Evolutionary conservation across 2,329 filamentous ascomycete species (phyloP).

Genomic region (Diaporthe nobilis): DNA sequence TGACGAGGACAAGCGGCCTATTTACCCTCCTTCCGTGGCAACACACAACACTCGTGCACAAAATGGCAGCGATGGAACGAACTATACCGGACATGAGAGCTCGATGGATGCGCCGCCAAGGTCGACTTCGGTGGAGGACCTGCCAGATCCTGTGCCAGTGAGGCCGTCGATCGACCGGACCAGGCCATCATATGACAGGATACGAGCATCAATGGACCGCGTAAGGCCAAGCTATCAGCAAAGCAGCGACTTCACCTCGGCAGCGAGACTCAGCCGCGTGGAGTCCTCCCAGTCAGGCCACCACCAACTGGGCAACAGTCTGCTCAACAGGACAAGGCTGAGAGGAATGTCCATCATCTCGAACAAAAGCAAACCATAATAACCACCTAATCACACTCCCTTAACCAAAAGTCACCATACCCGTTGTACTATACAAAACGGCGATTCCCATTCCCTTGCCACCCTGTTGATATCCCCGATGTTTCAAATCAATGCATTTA

Average conservation of each 20-base stretch:
- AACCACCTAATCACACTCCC: constrained; percentile 23
- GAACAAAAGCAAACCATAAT: constrained; percentile 46
- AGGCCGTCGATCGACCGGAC: constrained; percentile 76
- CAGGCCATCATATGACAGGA: constrained; percentile 88
- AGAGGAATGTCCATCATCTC: constrained; percentile 49
- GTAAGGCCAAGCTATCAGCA: constrained; percentile 87
- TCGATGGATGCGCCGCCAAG: constrained; percentile 67
- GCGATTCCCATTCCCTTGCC: constrained; percentile 25
- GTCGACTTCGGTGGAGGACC: constrained; percentile 40
- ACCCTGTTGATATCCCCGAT: constrained; percentile 40
- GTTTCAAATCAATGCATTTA: constrained; percentile 39
- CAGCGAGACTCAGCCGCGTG: constrained; percentile 85
- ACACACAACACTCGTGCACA: constrained; percentile 88
- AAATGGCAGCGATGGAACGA: constrained; percentile 94
- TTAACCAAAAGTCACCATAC: constrained; percentile 8
- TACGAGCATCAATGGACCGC: constrained; percentile 89
- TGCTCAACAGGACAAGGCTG: constrained; percentile 46
- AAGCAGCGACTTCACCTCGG: constrained; percentile 92
- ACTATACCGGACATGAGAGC: constrained; percentile 80
- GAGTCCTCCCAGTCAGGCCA: constrained; percentile 77
- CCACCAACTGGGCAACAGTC: constrained; percentile 33
- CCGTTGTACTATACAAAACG: constrained; percentile 39
- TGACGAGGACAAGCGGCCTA: constrained; percentile 90
- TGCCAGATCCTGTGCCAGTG: constrained; percentile 48
- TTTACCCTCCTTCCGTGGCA: constrained; percentile 92